phyloP scores from a whole-genome alignment of 1,139 yeast genomes.

The Nakaseomyces uthaithaninus region DNA sequence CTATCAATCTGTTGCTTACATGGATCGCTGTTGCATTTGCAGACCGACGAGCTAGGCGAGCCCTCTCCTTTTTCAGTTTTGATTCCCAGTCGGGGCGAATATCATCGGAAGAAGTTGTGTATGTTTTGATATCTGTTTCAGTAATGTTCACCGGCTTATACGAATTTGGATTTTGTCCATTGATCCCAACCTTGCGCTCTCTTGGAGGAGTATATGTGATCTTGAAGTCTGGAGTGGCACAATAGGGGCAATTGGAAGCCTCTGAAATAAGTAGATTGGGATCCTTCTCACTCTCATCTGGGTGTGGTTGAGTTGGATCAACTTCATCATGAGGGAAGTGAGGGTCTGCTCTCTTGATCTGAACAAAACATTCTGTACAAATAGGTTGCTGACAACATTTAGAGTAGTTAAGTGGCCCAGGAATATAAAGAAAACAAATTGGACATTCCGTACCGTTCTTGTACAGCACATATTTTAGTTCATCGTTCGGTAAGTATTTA shows the following conservation, averaged over 20 bases:
- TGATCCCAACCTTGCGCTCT: conserved; percentile 47
- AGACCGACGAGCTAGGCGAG: conserved; percentile 71
- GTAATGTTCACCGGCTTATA: conserved; percentile 8
- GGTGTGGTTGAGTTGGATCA: conserved; percentile 30
- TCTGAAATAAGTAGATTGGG: conserved; percentile 72
- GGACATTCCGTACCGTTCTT: conserved; percentile 76
- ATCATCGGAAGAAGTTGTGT: conserved; percentile 57
- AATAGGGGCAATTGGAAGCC: conserved; percentile 87
- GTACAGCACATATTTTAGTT: conserved; percentile 47
- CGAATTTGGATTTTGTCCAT: conserved; percentile 17
- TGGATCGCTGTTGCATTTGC: conserved; percentile 95
- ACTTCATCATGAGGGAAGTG: conserved; percentile 80
- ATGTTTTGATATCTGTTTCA: neutral
- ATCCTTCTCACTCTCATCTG: conserved; percentile 32
- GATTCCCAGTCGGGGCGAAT: conserved; percentile 92
- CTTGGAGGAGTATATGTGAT: conserved; percentile 65
- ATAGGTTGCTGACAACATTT: conserved; percentile 90
- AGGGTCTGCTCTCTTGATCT: conserved; percentile 87
- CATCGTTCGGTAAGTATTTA: conserved; percentile 35
- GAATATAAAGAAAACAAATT: conserved; percentile 83
- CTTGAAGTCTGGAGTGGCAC: conserved; percentile 83
- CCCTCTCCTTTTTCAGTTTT: conserved; percentile 61
- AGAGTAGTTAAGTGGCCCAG: conserved; percentile 69
- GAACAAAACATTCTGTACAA: conserved; percentile 95
- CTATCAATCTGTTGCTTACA: conserved; percentile 56